Evolutionary conservation across 257 asterid species (phyloP).

Genomic region (Salvia hispanica): DNA sequence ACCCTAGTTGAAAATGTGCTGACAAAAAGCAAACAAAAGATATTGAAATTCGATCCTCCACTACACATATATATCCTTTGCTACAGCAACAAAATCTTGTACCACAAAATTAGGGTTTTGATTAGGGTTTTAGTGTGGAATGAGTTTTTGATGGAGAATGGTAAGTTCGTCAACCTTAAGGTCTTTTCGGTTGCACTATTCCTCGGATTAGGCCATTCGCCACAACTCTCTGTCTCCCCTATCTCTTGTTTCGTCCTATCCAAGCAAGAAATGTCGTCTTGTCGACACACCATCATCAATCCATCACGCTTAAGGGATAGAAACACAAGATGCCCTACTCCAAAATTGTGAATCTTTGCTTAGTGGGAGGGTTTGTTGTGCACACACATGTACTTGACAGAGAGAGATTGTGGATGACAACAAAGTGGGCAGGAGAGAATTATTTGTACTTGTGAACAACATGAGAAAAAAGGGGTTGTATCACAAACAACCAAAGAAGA

Average conservation of each 20-base stretch:
- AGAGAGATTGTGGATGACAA: constrained; percentile 36
- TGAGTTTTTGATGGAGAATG: not conserved
- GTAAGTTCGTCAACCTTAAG: constrained; percentile 48
- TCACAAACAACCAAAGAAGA: constrained; percentile 24
- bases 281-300: constrained; percentile 38
- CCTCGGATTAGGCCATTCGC: constrained; percentile 57
- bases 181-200: constrained; percentile 58
- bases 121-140: not conserved
- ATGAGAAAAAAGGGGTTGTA: constrained; percentile 30
- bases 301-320: constrained; percentile 21
- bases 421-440: constrained; percentile 34
- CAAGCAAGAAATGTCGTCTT: constrained; percentile 47
- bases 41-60: constrained; percentile 20
- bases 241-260: constrained; percentile 41
- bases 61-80: not conserved
- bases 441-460: constrained; percentile 50
- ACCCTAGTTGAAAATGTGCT: constrained; percentile 21
- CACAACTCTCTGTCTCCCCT: constrained; percentile 47
- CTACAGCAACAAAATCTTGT: not conserved
- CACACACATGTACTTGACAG: constrained; percentile 41
- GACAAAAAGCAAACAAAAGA: constrained; percentile 31
- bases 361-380: constrained; percentile 50
- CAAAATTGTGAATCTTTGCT: constrained; percentile 37
- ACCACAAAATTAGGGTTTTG: constrained; percentile 2
- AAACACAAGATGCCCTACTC: constrained; percentile 35